These are phyloP conservation scores for Paramecium sexaurelia DNA, from an alignment of 73 alveolate genomes.

Conservation along the genomic window DNA sequence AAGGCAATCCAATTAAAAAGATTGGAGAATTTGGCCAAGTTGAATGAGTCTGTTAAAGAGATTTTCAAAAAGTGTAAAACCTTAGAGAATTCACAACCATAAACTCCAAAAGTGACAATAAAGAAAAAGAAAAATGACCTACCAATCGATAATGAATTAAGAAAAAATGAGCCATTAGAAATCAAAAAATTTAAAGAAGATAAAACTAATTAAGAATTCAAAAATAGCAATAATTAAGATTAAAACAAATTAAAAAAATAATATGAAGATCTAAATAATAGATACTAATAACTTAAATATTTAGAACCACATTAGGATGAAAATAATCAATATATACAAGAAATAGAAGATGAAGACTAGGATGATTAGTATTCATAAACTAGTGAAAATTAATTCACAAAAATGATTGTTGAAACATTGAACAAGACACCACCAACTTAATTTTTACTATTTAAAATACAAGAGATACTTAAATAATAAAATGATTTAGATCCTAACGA, in stretches of 20 bases:
- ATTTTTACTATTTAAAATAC: not conserved
- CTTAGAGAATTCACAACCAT: constrained; percentile 28
- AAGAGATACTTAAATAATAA: not conserved
- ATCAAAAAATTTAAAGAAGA: not conserved
- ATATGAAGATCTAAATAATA: too few relatives aligned
- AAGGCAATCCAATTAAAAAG: not conserved
- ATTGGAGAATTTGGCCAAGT: not conserved
- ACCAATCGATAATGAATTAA: not conserved
- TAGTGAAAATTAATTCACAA: not conserved
- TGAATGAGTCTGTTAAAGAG: constrained; percentile 13
- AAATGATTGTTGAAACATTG: not conserved
- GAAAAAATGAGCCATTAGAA: not conserved
- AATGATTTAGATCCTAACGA: not conserved
- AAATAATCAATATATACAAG: not conserved
- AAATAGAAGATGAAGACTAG: not conserved
- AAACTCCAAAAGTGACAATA: constrained; percentile 35
- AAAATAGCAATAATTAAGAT: not conserved
- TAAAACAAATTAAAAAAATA: too few relatives aligned
- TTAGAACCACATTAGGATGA: not conserved
- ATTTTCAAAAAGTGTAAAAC: constrained; percentile 16
- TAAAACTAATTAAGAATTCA: not conserved
- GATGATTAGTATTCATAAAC: not conserved
- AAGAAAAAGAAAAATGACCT: not conserved
- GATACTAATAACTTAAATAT: not conserved
- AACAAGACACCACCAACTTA: not conserved